Conservation (phyloP, 2,329 filamentous ascomycete genomes). For the Domatiomyces catenatus region DNA sequence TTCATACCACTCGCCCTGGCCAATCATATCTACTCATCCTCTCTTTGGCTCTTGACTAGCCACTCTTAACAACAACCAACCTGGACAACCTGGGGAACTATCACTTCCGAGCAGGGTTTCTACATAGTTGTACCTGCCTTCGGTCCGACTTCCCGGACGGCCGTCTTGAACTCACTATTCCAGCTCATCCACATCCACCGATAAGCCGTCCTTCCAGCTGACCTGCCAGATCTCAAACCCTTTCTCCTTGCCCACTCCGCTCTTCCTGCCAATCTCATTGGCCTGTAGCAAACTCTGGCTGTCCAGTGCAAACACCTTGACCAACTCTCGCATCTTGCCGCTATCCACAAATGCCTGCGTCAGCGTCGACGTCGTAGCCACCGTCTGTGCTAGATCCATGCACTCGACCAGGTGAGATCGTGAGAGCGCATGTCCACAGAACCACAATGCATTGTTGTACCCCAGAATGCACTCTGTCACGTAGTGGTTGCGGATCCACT, state of each 20-base stretch:
- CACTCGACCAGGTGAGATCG: conserved; percentile 65
- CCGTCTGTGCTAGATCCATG: conserved; percentile 74
- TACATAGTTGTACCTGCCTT: too few relatives aligned
- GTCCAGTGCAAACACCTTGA: conserved; percentile 59
- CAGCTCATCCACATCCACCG: conserved; percentile 10
- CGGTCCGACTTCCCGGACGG: too few relatives aligned
- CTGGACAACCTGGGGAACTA: too few relatives aligned
- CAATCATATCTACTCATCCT: too few relatives aligned
- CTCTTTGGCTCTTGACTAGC: too few relatives aligned
- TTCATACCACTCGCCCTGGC: too few relatives aligned
- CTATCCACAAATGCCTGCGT: conserved; percentile 48
- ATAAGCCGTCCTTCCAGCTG: conserved; percentile 7
- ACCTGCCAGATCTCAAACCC: conserved; percentile 13
- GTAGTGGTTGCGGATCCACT: conserved; percentile 56
- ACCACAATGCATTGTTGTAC: conserved; percentile 67
- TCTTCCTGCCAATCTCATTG: conserved; percentile 22
- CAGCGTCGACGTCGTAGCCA: conserved; percentile 53
- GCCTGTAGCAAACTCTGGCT: conserved; percentile 54
- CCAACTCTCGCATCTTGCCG: conserved; percentile 57
- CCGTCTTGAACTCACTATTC: neutral
- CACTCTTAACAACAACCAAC: too few relatives aligned
- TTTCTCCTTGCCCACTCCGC: conserved; percentile 9
- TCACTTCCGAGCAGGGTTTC: too few relatives aligned
- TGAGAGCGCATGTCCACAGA: conserved; percentile 57
- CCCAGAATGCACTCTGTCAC: conserved; percentile 74